A percentile compares a stretch with the other conserved stretches of the same genome.
Conservation (phyloP, 257 asterid species). For the Prunella vulgaris region DNA sequence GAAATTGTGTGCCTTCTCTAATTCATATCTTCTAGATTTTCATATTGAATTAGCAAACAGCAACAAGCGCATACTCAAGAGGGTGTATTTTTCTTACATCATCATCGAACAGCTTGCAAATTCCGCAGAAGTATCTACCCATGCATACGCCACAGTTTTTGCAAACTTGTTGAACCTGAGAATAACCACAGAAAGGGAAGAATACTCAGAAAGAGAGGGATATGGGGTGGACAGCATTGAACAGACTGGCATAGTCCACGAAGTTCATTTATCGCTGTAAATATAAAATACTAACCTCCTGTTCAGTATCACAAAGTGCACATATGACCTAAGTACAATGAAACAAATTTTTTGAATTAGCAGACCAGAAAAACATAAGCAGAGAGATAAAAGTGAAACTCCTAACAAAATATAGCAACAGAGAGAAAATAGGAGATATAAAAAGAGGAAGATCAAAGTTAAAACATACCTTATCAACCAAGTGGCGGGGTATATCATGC, state of each 20-base stretch:
- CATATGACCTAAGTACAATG: slow-evolving; percentile 56
- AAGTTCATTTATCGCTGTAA: not conserved
- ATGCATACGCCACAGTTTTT: slow-evolving; percentile 75
- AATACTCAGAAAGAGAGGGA: not conserved
- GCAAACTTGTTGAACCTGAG: slow-evolving; percentile 74
- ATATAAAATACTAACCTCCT: slow-evolving; percentile 53
- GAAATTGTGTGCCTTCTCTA: not conserved
- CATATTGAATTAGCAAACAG: not conserved
- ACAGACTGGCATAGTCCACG: not conserved
- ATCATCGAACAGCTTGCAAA: slow-evolving; percentile 85
- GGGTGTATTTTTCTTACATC: slow-evolving; percentile 50
- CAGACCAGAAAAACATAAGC: not conserved
- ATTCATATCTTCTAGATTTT: not conserved
- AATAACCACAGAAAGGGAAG: not conserved
- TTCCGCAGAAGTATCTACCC: slow-evolving; percentile 72
- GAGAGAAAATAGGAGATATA: not conserved
- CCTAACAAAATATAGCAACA: not conserved
- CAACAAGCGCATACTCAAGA: not conserved
- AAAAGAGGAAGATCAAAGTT: not conserved
- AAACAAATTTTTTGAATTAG: not conserved
- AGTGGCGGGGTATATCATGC: slow-evolving; percentile 82
- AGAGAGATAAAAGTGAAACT: not conserved
- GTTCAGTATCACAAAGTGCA: slow-evolving; percentile 80
- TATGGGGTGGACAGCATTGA: not conserved
- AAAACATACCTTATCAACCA: slow-evolving; percentile 48